Base-by-base conservation (phyloP, 129 eudicot genomes). In the Pittosporum tobira region DNA sequence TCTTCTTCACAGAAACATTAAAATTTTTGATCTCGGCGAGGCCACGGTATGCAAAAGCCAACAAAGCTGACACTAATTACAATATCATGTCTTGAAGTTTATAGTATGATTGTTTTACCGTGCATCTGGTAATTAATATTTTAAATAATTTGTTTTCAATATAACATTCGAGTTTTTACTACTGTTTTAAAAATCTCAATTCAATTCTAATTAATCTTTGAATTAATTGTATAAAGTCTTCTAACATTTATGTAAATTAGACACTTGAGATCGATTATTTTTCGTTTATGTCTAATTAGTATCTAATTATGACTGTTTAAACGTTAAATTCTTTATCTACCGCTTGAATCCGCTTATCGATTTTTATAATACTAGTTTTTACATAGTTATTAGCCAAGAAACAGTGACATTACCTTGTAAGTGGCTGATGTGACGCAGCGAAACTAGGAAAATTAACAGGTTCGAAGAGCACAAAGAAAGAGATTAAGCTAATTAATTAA, bases 1-100 rank as follows among this genome's bases (percentile, higher is more conserved):
- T 74, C 75, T 62, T 68, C 60, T 42, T 69, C 59, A 53, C 68
- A 63, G 66, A 40, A 48, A n/a, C 54, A 49, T 43, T 63, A 68
- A 57, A 57, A 43, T 28, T 4, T 55, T 25, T 67, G 75, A 68
- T 68, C 34, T 63, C 51, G 51, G 62, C 79, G 15, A 74, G 63
- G 79, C 67, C 67, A n/a, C n/a, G n/a, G n/a, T n/a, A n/a, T n/a
- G n/a, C n/a, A n/a, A n/a, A n/a, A n/a, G n/a, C n/a, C n/a, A n/a
- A n/a, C n/a, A n/a, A n/a, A 62, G 45, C 15, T 24, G 42, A 44
- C 40, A 30, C 55, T 52, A 62, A 69, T 11, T 18, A 30, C 25
- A 42, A 51, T n/a, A 42, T 18, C 27, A 28, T 52, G 22, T 40
- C 22, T 37, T 51, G 2, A 51, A n/a, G 21, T 25, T 24, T 30